Conservation (phyloP, 352 stramenopile species). For the Peronospora belbahrii region DNA sequence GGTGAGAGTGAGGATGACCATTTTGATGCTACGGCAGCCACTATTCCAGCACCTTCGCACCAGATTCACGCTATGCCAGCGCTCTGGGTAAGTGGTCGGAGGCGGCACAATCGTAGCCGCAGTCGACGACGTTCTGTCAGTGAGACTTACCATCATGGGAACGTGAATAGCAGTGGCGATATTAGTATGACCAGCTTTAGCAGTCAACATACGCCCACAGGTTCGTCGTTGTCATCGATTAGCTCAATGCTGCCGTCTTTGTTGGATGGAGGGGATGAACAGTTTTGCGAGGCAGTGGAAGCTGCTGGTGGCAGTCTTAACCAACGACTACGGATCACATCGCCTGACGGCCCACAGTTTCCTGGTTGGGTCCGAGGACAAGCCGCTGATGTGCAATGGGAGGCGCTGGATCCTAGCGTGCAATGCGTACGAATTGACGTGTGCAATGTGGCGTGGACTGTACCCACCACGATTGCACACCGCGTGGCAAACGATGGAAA, state of each 20-base stretch:
- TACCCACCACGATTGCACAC: conserved; percentile 68
- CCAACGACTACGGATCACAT: conserved; percentile 47
- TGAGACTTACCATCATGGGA: conserved; percentile 27
- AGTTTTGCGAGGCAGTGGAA: conserved; percentile 26
- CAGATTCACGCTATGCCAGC: conserved; percentile 32
- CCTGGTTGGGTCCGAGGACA: conserved; percentile 70
- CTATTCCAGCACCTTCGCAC: conserved; percentile 33
- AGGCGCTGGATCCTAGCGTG: conserved; percentile 61
- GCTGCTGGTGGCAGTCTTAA: conserved; percentile 14
- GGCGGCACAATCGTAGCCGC: conserved; percentile 32
- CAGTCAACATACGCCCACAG: conserved; percentile 21
- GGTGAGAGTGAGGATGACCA: conserved; percentile 30
- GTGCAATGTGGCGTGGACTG: conserved; percentile 76
- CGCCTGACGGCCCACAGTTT: conserved; percentile 39
- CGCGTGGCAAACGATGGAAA: conserved; percentile 58
- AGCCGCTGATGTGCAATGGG: conserved; percentile 71
- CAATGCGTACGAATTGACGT: conserved; percentile 77
- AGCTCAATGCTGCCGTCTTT: conserved; percentile 17
- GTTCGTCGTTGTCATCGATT: conserved; percentile 10
- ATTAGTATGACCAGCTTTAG: conserved; percentile 2
- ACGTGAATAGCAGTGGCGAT: conserved; percentile 6
- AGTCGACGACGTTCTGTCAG: conserved; percentile 28
- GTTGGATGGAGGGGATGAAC: conserved; percentile 19
- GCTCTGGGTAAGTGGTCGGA: conserved; percentile 35
- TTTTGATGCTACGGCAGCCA: conserved; percentile 34